Evolutionary conservation across 306 rosid genomes (phyloP).

Genomic region (Lagenaria siceraria): DNA sequence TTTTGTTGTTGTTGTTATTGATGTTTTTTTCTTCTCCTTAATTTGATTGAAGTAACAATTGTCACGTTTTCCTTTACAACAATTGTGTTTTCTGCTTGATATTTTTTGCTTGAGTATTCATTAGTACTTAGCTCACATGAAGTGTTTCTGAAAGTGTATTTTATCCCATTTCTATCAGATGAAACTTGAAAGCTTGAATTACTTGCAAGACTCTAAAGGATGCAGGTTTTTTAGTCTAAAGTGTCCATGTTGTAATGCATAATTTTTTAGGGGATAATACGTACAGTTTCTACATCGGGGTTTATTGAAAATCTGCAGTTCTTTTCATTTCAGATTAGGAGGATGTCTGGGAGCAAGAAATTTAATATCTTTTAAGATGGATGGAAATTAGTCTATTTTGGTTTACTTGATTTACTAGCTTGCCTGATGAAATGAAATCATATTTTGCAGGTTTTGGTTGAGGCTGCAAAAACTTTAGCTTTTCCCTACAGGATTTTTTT

Average conservation of each 20-base stretch:
- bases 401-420: background rate
- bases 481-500: background rate
- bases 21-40: background rate
- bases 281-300: background rate
- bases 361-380: background rate
- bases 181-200: background rate
- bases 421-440: background rate
- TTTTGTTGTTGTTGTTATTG: background rate
- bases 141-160: background rate
- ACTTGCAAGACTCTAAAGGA: background rate
- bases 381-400: background rate
- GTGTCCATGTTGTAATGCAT: background rate
- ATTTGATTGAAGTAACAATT: background rate
- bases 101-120: background rate
- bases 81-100: background rate
- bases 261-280: background rate
- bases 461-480: constrained; percentile 24
- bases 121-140: background rate
- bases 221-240: background rate
- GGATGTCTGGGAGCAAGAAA: background rate
- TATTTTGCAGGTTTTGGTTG: constrained; percentile 81
- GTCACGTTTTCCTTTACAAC: background rate
- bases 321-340: background rate
- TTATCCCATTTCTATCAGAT: background rate
- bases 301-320: too few species aligned